Evolutionary conservation across 2,329 filamentous ascomycete genomes (phyloP), one percentile per base, ranked within the genome.

Genomic region (Trichoderma endophyticum): DNA sequence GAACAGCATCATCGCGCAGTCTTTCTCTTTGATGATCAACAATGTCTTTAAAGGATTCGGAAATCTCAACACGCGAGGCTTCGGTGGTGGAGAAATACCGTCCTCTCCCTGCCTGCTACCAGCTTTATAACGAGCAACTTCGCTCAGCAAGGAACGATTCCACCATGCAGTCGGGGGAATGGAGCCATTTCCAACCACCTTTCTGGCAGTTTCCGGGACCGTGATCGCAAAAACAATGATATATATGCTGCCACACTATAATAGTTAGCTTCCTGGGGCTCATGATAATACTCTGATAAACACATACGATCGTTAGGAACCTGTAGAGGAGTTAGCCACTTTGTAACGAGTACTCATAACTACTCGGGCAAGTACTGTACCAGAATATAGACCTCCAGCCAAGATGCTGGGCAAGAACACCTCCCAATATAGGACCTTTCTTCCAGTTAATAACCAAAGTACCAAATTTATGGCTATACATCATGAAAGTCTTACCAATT

Each of bases 321-420:
- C 36, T 51, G 15, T 18, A 43, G 14, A 36, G 24, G 1, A 8
- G 21, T 62, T 39, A 62, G 59, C 24, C n/a, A 26, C 7, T 14
- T 7, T 60, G 18, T 36, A 26, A 39, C 1, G 59, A 9, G 21
- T 21, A 62, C n/a, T 54, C 11, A 12, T 54, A 21, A 54, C 2
- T 24, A 14, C 11, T 24, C 21, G 11, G 48, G 11, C 11, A 36
- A 26, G 3, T 15, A 62, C 30, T 36, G 21, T 62, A 62, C 59
- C 59, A 62, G 12, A 62, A 62, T 62, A 62, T 62, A 18, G 59
- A 62, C 24, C 59, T 62, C 59, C 59, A 62, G n/a, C 59, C 59
- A 24, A 62, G 59, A n/a, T 62, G 36, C 36, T 62, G 24, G 12
- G 59, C 59, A 39, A 62, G 32, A n/a, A 62, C 59, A 21, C 59